Conservation (phyloP, 441 rosid species). For the Gossypium davidsonii region DNA sequence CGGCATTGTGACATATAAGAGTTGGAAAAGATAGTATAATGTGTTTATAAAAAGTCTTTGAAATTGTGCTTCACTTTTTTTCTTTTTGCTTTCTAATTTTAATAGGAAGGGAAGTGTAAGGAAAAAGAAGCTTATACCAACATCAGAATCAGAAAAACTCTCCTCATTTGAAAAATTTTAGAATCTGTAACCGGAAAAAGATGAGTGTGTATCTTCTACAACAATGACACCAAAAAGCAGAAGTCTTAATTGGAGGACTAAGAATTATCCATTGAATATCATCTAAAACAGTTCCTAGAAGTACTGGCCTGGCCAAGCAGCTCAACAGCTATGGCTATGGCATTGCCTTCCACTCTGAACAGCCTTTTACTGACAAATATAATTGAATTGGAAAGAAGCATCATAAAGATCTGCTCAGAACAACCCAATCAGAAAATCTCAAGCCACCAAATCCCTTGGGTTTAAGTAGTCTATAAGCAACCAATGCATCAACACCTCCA, state of each 20-base stretch:
- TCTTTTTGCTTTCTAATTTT: not conserved
- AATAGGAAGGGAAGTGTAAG: not conserved
- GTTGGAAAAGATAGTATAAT: not conserved
- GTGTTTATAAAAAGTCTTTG: not conserved
- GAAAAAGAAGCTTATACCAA: not conserved
- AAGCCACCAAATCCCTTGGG: not conserved
- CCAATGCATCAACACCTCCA: not conserved
- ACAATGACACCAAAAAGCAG: not conserved
- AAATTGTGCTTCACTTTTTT: not conserved
- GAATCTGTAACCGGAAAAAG: not conserved
- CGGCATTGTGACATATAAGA: not conserved
- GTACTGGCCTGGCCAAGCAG: not conserved
- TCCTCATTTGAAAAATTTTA: not conserved
- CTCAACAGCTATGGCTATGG: not conserved
- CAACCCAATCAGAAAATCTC: conserved; percentile 4
- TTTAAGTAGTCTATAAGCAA: not conserved
- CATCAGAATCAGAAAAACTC: not conserved
- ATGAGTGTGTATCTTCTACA: not conserved
- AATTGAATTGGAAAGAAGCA: not conserved
- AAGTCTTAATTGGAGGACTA: not conserved
- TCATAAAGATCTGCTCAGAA: not conserved
- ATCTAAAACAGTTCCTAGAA: not conserved
- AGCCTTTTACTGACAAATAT: not conserved
- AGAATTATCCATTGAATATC: not conserved
- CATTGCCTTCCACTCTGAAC: not conserved